Conservation (phyloP, 2,329 filamentous ascomycete species). For the Aureobasidium mangrovei region DNA sequence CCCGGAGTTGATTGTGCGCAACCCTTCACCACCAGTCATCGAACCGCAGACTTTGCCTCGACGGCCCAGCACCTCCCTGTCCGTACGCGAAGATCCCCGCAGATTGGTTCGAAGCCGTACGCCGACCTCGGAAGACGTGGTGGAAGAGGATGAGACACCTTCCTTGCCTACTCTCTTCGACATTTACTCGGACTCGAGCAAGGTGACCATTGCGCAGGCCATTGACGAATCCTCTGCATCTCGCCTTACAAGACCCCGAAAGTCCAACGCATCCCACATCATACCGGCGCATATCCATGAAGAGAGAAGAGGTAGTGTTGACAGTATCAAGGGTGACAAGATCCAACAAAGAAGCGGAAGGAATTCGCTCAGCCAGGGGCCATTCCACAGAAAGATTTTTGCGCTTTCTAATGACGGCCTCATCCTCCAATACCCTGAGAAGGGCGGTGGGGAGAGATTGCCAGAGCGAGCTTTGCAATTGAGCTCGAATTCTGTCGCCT, state of each 20-base stretch:
- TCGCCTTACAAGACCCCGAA: conserved; percentile 1
- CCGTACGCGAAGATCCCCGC: conserved; percentile 1
- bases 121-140: neutral
- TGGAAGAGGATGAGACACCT: neutral
- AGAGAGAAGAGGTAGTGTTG: conserved; percentile 10
- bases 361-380: conserved; percentile 1
- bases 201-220: conserved; percentile 7
- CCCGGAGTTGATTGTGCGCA: neutral
- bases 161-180: conserved; percentile 1
- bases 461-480: conserved; percentile 68
- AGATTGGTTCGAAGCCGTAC: neutral
- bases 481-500: conserved; percentile 66
- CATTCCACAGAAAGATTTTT: conserved; percentile 51
- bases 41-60: neutral
- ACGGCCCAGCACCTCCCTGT: conserved; percentile 3
- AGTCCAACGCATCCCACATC: conserved; percentile 10
- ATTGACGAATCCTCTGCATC: neutral
- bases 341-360: neutral
- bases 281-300: conserved; percentile 1
- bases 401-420: conserved; percentile 63
- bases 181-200: conserved; percentile 9
- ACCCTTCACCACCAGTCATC: neutral
- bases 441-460: conserved; percentile 60
- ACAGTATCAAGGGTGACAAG: neutral
- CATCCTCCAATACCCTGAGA: conserved; percentile 63